phyloP scores from a whole-genome alignment of 495 filamentous ascomycete genomes.

The Penicillium canariense region DNA sequence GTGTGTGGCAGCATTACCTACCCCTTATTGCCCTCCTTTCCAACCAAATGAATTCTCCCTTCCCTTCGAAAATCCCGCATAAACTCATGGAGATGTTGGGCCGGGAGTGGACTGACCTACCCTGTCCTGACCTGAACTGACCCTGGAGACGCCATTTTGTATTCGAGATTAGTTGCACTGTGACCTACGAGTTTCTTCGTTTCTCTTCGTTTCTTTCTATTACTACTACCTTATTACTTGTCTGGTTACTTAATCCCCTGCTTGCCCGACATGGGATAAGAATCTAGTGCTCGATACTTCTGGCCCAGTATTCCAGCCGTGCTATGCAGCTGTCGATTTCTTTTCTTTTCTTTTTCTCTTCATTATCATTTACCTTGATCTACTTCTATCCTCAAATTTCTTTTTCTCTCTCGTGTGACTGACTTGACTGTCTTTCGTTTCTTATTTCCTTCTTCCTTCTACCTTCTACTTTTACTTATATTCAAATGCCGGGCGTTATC shows the following conservation, averaged over 20 bases:
- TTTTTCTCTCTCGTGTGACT: not conserved
- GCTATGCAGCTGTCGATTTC: not conserved
- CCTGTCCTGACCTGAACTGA: conserved; percentile 7
- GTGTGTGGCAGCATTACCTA: conserved; percentile 25
- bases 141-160: conserved; percentile 23
- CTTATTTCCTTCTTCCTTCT: not conserved
- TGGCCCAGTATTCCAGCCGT: not conserved
- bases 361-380: not conserved
- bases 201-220: conserved; percentile 29
- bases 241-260: conserved; percentile 36
- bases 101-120: not conserved
- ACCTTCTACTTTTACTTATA: not conserved
- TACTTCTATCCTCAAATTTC: not conserved
- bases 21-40: conserved; percentile 26
- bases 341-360: not conserved
- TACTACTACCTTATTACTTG: conserved; percentile 35
- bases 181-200: conserved; percentile 35
- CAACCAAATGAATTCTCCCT: conserved; percentile 12
- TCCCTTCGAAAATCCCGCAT: conserved; percentile 1
- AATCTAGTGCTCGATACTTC: not conserved
- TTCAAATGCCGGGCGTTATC: not conserved
- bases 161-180: conserved; percentile 37
- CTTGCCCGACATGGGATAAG: conserved; percentile 11
- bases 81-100: not conserved
- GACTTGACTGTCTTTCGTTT: conserved; percentile 1